Evolutionary conservation across 495 filamentous ascomycete genomes (phyloP), one percentile per base, ranked within the genome.

Genomic region (Hamigera avellanea): DNA sequence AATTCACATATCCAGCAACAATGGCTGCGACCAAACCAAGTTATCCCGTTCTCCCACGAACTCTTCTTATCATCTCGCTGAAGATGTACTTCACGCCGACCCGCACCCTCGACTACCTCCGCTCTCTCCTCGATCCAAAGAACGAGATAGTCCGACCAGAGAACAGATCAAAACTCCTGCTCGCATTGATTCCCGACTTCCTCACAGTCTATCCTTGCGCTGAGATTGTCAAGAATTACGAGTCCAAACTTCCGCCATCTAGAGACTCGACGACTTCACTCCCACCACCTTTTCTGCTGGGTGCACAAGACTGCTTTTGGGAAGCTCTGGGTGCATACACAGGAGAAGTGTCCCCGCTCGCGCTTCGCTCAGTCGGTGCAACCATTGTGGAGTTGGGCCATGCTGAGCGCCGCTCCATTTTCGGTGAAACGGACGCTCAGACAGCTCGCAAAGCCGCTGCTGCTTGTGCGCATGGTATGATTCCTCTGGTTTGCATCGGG

Each of bases 61-160:
- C 73, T 39, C 67, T 88, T 35, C 70, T 93, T 34, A 81, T 83
- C 51, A 77, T 88, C 53, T 83, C 76, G 36, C 71, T 83, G 15
- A 89, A 93, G 52, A 83, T 86, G 76, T 89, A 89, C 68, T 88
- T 88, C 57, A 72, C 73, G 58, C 70, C 77, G 14, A 56, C 70
- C 14, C 62, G 62, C 37, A 87, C 85, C 10, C 59, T 64, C 36
- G 45, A 60, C 31, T 93, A 85, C 62, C 60, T 80, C 41, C 50
- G 60, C 29, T 58, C 62, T 37, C 60, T 87, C 26, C 62, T 78
- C 14, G 48, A 64, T 32, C 67, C 66, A 36, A 27, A 45, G 29
- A 55, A 58, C 49, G 39, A 54, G 41, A 60, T 57, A 28, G 52
- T 64, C 36, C 54, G 51, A 14, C 49, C 64, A 18, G 40, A 54